Evolutionary conservation across 2,329 filamentous ascomycete genomes (phyloP).

Genomic region (Endoconidiophora polonica): DNA sequence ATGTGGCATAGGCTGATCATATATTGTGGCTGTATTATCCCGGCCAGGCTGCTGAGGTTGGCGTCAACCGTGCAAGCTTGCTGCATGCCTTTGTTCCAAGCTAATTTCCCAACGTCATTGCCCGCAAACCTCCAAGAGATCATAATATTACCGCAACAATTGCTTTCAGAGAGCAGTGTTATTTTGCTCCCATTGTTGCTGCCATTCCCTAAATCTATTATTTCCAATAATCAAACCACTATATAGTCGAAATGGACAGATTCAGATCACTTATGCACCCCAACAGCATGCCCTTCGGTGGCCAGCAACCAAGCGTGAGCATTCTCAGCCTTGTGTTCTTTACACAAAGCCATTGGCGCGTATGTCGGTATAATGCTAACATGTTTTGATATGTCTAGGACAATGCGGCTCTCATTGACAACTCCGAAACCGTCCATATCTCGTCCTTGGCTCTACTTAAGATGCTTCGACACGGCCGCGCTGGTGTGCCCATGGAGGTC

Average conservation of each 20-base stretch:
- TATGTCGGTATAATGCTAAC: too few relatives aligned
- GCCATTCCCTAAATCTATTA: neutral
- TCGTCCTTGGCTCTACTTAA: constrained; percentile 93
- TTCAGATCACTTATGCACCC: constrained; percentile 10
- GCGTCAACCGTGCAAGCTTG: constrained; percentile 9
- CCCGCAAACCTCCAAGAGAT: neutral
- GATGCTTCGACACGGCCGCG: constrained; percentile 94
- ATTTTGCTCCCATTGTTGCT: neutral
- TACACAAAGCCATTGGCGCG: neutral
- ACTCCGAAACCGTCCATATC: constrained; percentile 98
- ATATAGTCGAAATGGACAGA: constrained; percentile 8
- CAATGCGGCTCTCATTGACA: constrained; percentile 83
- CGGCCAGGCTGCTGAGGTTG: constrained; percentile 12
- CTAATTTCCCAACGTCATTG: constrained; percentile 6
- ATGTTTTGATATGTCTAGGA: constrained; percentile 37
- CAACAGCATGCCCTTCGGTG: constrained; percentile 1
- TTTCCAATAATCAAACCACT: neutral
- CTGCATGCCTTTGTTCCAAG: neutral
- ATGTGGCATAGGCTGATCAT: constrained; percentile 14
- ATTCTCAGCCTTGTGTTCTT: neutral
- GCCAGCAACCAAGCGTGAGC: constrained; percentile 10
- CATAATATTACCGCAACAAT: too few relatives aligned
- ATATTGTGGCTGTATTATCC: constrained; percentile 14
- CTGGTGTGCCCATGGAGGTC: constrained; percentile 98
- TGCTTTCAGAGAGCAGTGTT: too few relatives aligned